phyloP scores from a whole-genome alignment of 2,329 filamentous ascomycete genomes.

The Fusarium nisikadoi region DNA sequence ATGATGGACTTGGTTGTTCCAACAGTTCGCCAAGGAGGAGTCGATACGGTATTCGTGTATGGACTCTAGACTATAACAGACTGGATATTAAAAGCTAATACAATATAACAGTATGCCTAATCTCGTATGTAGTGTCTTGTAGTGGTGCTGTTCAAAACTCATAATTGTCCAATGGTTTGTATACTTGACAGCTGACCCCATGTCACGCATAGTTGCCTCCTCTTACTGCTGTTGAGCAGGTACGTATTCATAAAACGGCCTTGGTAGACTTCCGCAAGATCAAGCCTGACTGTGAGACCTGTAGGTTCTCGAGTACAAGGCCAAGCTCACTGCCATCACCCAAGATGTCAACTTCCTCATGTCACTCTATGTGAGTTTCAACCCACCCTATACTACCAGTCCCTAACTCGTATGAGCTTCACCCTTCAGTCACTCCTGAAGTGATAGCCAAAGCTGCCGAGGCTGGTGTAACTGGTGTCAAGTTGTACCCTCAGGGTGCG shows the following conservation, averaged over 20 bases:
- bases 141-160: not conserved
- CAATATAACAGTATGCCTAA: slow-evolving; percentile 63
- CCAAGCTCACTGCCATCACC: slow-evolving; percentile 68
- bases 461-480: slow-evolving; percentile 77
- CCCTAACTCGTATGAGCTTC: slow-evolving; percentile 52
- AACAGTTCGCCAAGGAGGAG: slow-evolving; percentile 67
- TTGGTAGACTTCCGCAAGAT: too few relatives aligned
- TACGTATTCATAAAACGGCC: not conserved
- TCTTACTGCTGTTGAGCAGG: slow-evolving; percentile 32
- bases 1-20: slow-evolving; percentile 69
- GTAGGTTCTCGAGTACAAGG: slow-evolving; percentile 73
- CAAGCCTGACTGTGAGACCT: not conserved
- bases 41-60: slow-evolving; percentile 69
- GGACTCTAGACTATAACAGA: slow-evolving; percentile 38
- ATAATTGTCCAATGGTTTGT: not conserved
- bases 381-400: not conserved
- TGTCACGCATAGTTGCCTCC: slow-evolving; percentile 26
- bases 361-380: slow-evolving; percentile 69
- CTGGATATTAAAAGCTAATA: slow-evolving; percentile 34
- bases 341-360: slow-evolving; percentile 76
- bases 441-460: slow-evolving; percentile 78
- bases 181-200: slow-evolving; percentile 1
- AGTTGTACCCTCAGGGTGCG: slow-evolving; percentile 70
- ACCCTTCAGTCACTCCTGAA: slow-evolving; percentile 72
- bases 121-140: slow-evolving; percentile 54